Base-by-base conservation (phyloP, 2,329 filamentous ascomycete species). In the Paecilomyces dactylethromorphus region DNA sequence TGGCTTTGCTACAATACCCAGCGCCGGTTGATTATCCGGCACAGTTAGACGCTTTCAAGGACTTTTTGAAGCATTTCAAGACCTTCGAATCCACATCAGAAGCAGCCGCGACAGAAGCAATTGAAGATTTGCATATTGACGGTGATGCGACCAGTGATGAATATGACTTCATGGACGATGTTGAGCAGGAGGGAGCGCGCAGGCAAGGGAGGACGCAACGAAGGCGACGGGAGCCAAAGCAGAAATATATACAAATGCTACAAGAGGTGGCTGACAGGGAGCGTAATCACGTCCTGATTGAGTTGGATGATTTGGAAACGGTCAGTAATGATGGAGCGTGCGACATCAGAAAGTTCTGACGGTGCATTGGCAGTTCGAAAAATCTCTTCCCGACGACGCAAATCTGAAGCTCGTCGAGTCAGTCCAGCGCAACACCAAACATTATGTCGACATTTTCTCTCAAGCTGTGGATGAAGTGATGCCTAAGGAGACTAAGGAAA, bases 371-470 rank as follows among this genome's bases (percentile, higher is more conserved):
- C 60, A 93, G 87, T 97, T 88, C 76, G 92, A 97, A 74, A 82
- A 86, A 64, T 81, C 86, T 29, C 76, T 87, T 22, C 85, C 86
- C 56, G 86, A 88, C 54, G 86, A 87, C 5, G 75, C 90, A 63
- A 86, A 88, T 66, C 80, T 97, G 54, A 77, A 74, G 62, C 71
- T 81, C 21, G 88, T 96, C 21, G 84, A 89, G 53, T 95, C 90
- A 1, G 89, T 99, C 67, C 90, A 94, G 78, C 84, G 82, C 65
- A 99, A 99, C 76, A 91, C 94, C 15, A 90, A 94, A 70, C 94
- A 96, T 74, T 99, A 99, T 71, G 87, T 97, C 65, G 94, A 99
- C 69, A 84, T 97, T 60, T 77, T 97, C 60, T 93, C 93, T 2
- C 84, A 89, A 64, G 94, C 94, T 7, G 87, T 97, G 52, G 94